Evolutionary conservation across 768 basidiomycete species (phyloP).

Genomic region (Termitomyces sp.): DNA sequence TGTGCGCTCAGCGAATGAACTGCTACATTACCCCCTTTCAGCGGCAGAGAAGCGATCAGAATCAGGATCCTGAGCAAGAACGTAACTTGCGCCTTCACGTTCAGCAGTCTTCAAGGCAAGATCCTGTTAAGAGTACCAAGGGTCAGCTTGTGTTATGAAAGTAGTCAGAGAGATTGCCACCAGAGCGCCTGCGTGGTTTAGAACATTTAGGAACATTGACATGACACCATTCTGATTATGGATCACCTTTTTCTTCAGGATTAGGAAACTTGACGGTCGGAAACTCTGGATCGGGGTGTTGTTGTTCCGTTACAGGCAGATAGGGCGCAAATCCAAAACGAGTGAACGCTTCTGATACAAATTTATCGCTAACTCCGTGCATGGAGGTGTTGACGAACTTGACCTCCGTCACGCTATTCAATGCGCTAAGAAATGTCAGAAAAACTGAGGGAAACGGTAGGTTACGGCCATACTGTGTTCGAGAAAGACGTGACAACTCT

Average conservation of each 20-base stretch:
- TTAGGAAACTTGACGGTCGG: constrained; percentile 84
- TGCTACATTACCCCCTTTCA: constrained; percentile 47
- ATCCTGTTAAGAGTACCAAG: constrained; percentile 39
- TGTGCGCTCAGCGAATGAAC: neutral
- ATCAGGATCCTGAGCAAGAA: constrained; percentile 89
- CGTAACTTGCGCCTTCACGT: constrained; percentile 45
- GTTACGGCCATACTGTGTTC: constrained; percentile 18
- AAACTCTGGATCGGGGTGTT: constrained; percentile 76
- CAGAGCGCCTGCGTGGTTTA: constrained; percentile 36
- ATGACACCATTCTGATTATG: neutral
- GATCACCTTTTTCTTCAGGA: constrained; percentile 79
- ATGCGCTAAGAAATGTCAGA: neutral
- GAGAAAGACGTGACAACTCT: constrained; percentile 25
- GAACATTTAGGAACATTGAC: neutral
- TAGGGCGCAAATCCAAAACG: constrained; percentile 54
- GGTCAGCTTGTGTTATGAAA: neutral
- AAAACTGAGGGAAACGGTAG: neutral
- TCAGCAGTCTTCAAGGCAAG: constrained; percentile 65
- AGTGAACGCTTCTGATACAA: constrained; percentile 52
- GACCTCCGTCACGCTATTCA: constrained; percentile 34
- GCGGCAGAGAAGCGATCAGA: constrained; percentile 80
- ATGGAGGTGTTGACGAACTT: constrained; percentile 85
- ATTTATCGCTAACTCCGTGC: constrained; percentile 82
- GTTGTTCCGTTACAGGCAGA: constrained; percentile 61
- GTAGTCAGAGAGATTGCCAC: constrained; percentile 21